Base-by-base conservation (phyloP, 2,329 filamentous ascomycete species). In the Acrodontium crateriforme region DNA sequence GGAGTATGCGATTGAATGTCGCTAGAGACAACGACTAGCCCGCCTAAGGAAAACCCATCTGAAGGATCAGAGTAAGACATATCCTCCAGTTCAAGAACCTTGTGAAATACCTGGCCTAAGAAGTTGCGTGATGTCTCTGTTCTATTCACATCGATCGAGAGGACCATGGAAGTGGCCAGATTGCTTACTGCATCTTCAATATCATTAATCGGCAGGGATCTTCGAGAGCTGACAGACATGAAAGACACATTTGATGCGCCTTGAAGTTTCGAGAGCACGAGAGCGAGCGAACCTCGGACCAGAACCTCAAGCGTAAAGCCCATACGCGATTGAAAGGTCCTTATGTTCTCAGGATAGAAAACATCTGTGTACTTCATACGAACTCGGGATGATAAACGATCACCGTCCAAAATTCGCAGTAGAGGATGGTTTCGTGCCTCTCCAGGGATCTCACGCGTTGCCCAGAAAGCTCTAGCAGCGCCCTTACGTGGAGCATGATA, bases 1-100 rank as follows among this genome's bases (percentile, higher is more conserved):
- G 27, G 27, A 1, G 19, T 3, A 9, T 29, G 27, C 14, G 12
- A 14, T 17, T 18, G 27, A 2, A 25, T 18, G 10, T 29, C 27
- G 13, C 27, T 29, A 6, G 20, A 29, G 3, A 29, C 21, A 9
- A 29, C 27, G 2, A 29, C 27, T 4, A 29, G 27, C 18, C 27
- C 27, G 6, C 27, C 27, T 7, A 29, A 11, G n/a, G 27, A 29
- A 15, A 29, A 29, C 12, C 27, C 27, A 12, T 29, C 27, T 14
- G 20, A 24, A 16, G 27, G 27, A 16, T 29, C 20, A 9, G 27
- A 24, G 27, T 29, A 29, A 4, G 27, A 29, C 27, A 29, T 29
- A 6, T 29, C 27, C 14, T 29, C 27, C 12, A 29, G 14, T 11
- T 29, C 27, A 10, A 29, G 27, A 3, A 29, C 8, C n/a, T 29